Conservation (phyloP, 192 early-diverging fungal genomes). For the Gryganskiella cystojenkinii region DNA sequence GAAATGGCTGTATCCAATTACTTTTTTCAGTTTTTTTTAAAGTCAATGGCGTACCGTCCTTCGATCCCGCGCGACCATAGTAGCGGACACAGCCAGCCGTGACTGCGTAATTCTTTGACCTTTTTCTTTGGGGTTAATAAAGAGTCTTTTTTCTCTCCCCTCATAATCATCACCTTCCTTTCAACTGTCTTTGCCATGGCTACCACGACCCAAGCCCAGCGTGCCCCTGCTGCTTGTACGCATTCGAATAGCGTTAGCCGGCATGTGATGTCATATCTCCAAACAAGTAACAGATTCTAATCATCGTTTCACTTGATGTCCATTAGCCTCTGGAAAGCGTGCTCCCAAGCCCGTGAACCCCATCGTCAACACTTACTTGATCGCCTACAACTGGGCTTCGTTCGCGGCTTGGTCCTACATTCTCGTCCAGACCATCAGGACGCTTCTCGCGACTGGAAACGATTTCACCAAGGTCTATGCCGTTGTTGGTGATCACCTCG, state of each 20-base stretch:
- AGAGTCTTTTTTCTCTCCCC: not conserved
- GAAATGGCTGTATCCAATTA: too few relatives aligned
- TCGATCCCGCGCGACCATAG: too few relatives aligned
- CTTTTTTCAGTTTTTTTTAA: too few relatives aligned
- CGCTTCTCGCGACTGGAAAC: slow-evolving; percentile 63
- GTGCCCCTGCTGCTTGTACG: slow-evolving; percentile 24
- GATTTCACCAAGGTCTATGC: slow-evolving; percentile 72
- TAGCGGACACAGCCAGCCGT: too few relatives aligned
- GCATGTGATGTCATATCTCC: too few relatives aligned
- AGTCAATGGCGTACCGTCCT: too few relatives aligned
- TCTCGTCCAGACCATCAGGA: slow-evolving; percentile 63
- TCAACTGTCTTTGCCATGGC: slow-evolving; percentile 35
- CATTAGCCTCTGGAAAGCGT: slow-evolving; percentile 36
- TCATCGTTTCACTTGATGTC: not conserved
- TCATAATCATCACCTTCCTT: not conserved
- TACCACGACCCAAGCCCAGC: slow-evolving; percentile 27
- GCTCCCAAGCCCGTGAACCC: slow-evolving; percentile 48
- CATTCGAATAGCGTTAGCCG: too few relatives aligned
- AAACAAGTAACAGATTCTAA: too few relatives aligned
- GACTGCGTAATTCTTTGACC: too few relatives aligned
- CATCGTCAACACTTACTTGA: slow-evolving; percentile 72
- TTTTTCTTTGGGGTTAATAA: slow-evolving; percentile 22
- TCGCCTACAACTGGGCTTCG: slow-evolving; percentile 88
- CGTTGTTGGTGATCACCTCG: slow-evolving; percentile 69
- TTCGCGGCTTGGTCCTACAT: slow-evolving; percentile 86